Percentiles rank a stretch among this genome's conserved stretches.
phyloP scores from a whole-genome alignment of 495 filamentous ascomycete genomes.

The Durotheca rogersii region DNA sequence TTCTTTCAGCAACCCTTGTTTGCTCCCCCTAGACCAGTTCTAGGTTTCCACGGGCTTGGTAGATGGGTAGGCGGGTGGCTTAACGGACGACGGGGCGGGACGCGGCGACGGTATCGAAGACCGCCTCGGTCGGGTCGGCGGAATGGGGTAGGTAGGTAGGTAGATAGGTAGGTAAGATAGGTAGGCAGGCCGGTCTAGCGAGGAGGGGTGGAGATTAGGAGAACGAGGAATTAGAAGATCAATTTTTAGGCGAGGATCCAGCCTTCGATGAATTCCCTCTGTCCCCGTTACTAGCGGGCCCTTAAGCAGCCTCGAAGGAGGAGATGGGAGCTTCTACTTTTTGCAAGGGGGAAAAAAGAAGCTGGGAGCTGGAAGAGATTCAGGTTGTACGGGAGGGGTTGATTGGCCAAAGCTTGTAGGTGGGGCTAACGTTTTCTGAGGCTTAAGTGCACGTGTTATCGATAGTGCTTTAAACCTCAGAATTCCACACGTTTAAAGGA shows the following conservation, averaged over 20 bases:
- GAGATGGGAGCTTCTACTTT: conserved; percentile 31
- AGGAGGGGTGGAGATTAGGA: not conserved
- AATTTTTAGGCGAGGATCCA: too few species aligned
- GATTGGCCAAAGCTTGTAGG: conserved; percentile 13
- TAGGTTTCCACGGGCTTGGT: too few species aligned
- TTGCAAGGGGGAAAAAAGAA: conserved; percentile 8
- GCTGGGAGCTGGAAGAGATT: conserved; percentile 12
- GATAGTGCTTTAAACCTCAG: conserved; percentile 9
- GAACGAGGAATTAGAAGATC: too few species aligned
- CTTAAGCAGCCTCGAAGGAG: too few species aligned
- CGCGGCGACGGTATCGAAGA: too few species aligned
- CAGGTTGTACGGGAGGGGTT: conserved; percentile 3
- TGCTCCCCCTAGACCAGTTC: too few species aligned
- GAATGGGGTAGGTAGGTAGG: conserved; percentile 1
- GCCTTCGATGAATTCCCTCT: too few species aligned
- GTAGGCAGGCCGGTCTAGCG: not conserved
- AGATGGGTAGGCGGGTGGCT: not conserved
- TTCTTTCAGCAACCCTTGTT: too few species aligned
- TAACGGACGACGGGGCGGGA: too few species aligned
- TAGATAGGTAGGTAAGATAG: not conserved
- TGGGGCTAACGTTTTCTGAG: conserved; percentile 3
- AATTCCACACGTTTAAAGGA: not conserved
- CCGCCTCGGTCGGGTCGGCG: too few species aligned
- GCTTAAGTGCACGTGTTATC: conserved; percentile 3
- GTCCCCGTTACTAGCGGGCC: too few species aligned